Base-by-base conservation (phyloP, 768 basidiomycete species). In the Leccinum rimulosum region DNA sequence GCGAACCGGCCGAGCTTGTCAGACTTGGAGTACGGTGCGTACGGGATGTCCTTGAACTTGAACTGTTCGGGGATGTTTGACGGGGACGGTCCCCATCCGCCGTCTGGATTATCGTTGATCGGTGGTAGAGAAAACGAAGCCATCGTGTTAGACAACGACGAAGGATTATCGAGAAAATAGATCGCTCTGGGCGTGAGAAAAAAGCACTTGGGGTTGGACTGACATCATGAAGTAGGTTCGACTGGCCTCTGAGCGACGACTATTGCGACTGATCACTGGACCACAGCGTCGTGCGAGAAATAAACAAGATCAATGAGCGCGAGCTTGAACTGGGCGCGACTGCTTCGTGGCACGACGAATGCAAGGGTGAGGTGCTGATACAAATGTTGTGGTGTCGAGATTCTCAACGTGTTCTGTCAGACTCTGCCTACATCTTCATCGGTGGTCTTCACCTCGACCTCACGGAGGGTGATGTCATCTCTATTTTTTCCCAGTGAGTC, bases 1-100 rank as follows among this genome's bases (percentile, higher is more conserved):
- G 96, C 96, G 70, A 99, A 91, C 55, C 96, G 88, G 55, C 93
- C 94, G 57, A 99, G 87, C 75, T 98, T 98, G 81, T 99, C 97
- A 38, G 93, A 88, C 85, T 99, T 99, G 76, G 94, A 94, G 82
- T 93, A 98, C 5, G 95, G 95, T 1, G 96, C 95, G 71, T 98
- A 99, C 50, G 97, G 97, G 60, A 98, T 97, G 67, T 98, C 97
- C 75, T 93, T 94, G 83, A 97, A 97, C 76, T 95, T 95, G 78
- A 96, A 98, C 63, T 93, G 88, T 49, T 89, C 81, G 1, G 96
- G 95, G 22, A 95, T 78, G 73, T 91, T 89, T 1, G 88, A 83
- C 4, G 88, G 84, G 6, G 94, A 92, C 6, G 85, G 85, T 1
- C 93, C 93, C 95, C 95, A 98, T 56, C 92, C 91, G 35, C 92